These are phyloP conservation scores for Tilletia setariae DNA, from an alignment of 1,284 basidiomycete genomes.

Conservation along the genomic window DNA sequence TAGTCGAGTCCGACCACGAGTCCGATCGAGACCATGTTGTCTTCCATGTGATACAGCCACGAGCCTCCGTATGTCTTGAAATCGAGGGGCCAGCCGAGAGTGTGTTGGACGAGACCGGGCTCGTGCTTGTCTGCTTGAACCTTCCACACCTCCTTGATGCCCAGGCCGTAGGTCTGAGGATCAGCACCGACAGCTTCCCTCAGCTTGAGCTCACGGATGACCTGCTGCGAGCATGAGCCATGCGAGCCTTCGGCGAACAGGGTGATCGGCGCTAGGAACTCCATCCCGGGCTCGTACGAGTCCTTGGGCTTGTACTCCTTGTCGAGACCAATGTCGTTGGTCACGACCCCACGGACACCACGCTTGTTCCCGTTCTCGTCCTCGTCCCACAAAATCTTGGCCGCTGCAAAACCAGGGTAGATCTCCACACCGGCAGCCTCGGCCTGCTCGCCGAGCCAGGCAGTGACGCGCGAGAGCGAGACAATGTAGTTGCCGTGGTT, in stretches of 20 bases:
- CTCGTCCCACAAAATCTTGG: slow-evolving; percentile 73
- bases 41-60: slow-evolving; percentile 94
- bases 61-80: slow-evolving; percentile 85
- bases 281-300: slow-evolving; percentile 93
- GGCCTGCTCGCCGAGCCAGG: slow-evolving; percentile 85
- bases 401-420: slow-evolving; percentile 93
- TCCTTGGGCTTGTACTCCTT: slow-evolving; percentile 75
- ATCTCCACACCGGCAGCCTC: slow-evolving; percentile 91
- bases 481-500: slow-evolving; percentile 93
- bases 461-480: slow-evolving; percentile 80
- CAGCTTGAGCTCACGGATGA: slow-evolving; percentile 74
- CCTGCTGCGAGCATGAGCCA: slow-evolving; percentile 81
- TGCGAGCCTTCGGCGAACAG: slow-evolving; percentile 96
- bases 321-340: slow-evolving; percentile 92
- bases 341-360: slow-evolving; percentile 76
- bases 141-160: slow-evolving; percentile 96
- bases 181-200: slow-evolving; percentile 67
- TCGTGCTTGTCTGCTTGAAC: slow-evolving; percentile 73
- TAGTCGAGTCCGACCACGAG: slow-evolving; percentile 94
- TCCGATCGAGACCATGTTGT: slow-evolving; percentile 83
- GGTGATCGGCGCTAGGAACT: slow-evolving; percentile 88
- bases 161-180: slow-evolving; percentile 93
- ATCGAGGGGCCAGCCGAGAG: slow-evolving; percentile 88
- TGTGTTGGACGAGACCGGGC: slow-evolving; percentile 85
- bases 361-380: slow-evolving; percentile 61